Evolutionary conservation across 2,329 filamentous ascomycete species (phyloP), one percentile per base, ranked within the genome.

Genomic region (Bisporella sp.): DNA sequence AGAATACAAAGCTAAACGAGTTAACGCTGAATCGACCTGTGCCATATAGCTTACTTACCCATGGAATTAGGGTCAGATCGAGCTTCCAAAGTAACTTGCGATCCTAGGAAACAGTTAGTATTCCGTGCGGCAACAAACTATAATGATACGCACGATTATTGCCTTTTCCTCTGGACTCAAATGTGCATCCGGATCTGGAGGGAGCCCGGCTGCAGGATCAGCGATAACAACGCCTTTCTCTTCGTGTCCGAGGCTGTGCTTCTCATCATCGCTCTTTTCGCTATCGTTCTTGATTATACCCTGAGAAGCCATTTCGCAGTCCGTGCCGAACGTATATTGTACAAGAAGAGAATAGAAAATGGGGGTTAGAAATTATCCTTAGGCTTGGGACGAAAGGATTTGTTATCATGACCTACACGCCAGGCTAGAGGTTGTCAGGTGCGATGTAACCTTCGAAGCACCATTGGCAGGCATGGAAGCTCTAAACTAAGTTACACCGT

Each of bases 141-240:
- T 11, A 33, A 37, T 50, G 51, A 41, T 31, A 47, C 77, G 56
- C 69, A 87, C 85, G 60, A 81, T 77, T 45, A 68, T 74, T 30
- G 76, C 76, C 56, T 71, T 76, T 63, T 89, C 85, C 55, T 80
- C 81, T 1, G 77, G 76, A 39, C 74, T 82, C 58, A 87, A 67
- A 6, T 81, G 79, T 45, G 77, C 82, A 66, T 89, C 85, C 0
- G 80, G 80, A 59, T 84, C 79, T 29, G 57, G 57, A 46, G 59
- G 56, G 6, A 58, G 7, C 37, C 49, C 48, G 2, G 46, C 29
- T 37, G 47, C 37, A 12, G 48, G 30, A 21, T 21, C 11, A 44
- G 9, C 9, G 11, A 28, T 13, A 11, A 41, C 30, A 33, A 37
- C 21, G 7, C 8, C 21, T 12, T 45, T 11, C n/a, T 48, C 49